Base-by-base conservation (phyloP, 2,329 filamentous ascomycete genomes). In the Paecilomyces dactylethromorphus region DNA sequence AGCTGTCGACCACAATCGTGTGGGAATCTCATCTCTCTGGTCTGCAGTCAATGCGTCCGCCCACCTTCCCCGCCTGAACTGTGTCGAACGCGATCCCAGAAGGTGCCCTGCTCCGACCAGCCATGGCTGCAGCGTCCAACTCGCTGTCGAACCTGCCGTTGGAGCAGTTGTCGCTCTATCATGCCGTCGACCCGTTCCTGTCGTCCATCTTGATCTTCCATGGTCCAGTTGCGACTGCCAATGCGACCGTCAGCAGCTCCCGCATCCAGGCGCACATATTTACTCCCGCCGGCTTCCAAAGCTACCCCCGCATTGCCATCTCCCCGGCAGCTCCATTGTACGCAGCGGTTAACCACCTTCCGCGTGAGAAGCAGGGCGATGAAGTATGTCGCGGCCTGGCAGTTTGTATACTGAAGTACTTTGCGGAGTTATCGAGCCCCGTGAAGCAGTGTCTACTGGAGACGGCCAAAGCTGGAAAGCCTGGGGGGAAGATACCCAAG, bases 181-280 rank as follows among this genome's bases (percentile, higher is more conserved):
- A 95, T 78, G 87, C 91, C 67, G 88, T 87, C 73, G 94, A 99
- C 76, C 86, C 91, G 61, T 87, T 75, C 84, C 92, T 77, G 82
- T 92, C 62, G 87, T 76, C 92, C 56, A 82, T 97, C 66, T 82
- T 97, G 66, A 83, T 97, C 74, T 97, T 97, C 81, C 91, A 97
- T 74, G 93, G 93, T 13, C 86, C 92, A 15, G 93, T 93, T 53
- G 92, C 92, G 31, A 95, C 91, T 51, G 87, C 90, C 68, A 95
- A 96, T 76, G 89, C 89, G 65, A 91, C 87, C 54, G 86, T 87
- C 69, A 95, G 91, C 76, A 93, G 89, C 77, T 97, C 93, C 63
- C 89, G 94, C 74, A 92, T 97, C 66, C 93, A 97, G 79, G 85
- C 94, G 64, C 94, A 97, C 76, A 85, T 99, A 75, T 91, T 95